Conservation (phyloP, 805 yeast species). For the Teunomyces gatunensis region DNA sequence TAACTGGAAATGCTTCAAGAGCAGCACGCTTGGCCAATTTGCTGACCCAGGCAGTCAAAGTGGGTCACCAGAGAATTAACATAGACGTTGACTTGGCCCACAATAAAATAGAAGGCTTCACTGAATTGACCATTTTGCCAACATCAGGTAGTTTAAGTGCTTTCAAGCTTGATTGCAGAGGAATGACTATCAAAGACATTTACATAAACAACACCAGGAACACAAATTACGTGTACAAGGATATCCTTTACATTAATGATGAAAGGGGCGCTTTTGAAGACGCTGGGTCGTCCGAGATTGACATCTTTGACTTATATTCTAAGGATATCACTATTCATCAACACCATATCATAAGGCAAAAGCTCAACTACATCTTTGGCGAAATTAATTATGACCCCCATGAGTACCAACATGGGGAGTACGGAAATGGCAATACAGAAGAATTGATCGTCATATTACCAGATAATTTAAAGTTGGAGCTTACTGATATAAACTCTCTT, state of each 20-base stretch:
- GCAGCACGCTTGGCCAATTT: slow-evolving; percentile 17
- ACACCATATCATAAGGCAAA: slow-evolving; percentile 57
- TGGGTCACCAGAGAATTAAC: slow-evolving; percentile 81
- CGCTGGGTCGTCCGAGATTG: slow-evolving; percentile 19
- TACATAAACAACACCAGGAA: slow-evolving; percentile 56
- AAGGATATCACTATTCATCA: slow-evolving; percentile 45
- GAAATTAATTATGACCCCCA: slow-evolving; percentile 39
- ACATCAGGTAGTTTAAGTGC: slow-evolving; percentile 53
- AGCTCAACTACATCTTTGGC: slow-evolving; percentile 50
- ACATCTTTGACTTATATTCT: slow-evolving; percentile 45
- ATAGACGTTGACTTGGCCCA: slow-evolving; percentile 76
- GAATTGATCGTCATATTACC: slow-evolving; percentile 67
- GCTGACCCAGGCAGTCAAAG: slow-evolving; percentile 52
- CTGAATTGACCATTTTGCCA: slow-evolving; percentile 83
- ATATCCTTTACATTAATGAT: slow-evolving; percentile 44
- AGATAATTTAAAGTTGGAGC: slow-evolving; percentile 57
- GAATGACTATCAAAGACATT: slow-evolving; percentile 62
- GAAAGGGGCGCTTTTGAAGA: slow-evolving; percentile 28
- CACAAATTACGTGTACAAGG: slow-evolving; percentile 55
- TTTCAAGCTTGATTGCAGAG: slow-evolving; percentile 77
- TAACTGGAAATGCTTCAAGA: slow-evolving; percentile 13
- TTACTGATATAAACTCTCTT: slow-evolving; percentile 47
- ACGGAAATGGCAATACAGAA: slow-evolving; percentile 47
- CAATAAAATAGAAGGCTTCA: slow-evolving; percentile 60
- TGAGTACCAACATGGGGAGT: slow-evolving; percentile 11